Evolutionary conservation across 192 early-diverging fungal genomes (phyloP), one percentile per base, ranked within the genome.

Genomic region (Coemansia interrupta): DNA sequence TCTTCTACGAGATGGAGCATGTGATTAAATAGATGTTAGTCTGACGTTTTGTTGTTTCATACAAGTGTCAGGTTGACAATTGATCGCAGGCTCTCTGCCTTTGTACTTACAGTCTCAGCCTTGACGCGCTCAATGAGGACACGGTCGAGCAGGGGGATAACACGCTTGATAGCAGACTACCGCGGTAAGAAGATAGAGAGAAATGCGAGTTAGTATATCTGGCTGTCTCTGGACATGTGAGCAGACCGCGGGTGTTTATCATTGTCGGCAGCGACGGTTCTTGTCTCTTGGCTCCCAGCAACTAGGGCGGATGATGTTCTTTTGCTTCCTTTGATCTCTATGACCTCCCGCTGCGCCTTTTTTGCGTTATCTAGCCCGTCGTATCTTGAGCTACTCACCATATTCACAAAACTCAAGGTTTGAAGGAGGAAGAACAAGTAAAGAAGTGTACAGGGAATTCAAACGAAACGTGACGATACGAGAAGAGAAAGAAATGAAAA

Each of bases 81-180:
- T n/a, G 13, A 47, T 38, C 17, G 32, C 29, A 19, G 39, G 26
- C 26, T 36, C 6, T 36, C 1, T 36, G 32, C 32, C 9, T 36
- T 36, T 11, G 32, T 36, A 74, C 72, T 74, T 74, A 74, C 72
- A 45, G 73, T 72, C 63, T 82, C 77, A 40, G 96, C 88, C 85
- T 99, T 98, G 75, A 98, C 74, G 58, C 95, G 92, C 83, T 98
- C 90, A 59, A 99, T 85, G 39, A 99, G 88, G 51, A 99, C 93
- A 56, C 97, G 91, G 85, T 98, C 96, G 64, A 97, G 89, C 70
- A 98, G 89, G 52, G 97, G 97, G 53, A 97, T 83, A 70, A 99
- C 92, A 57, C 87, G 85, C 85, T 92, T 94, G 61, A 45, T 38
- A 45, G 66, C 57, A 54, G 46, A 60, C 42, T 44, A 62, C 1